A percentile compares a stretch with the other conserved stretches of the same genome.
Conservation (phyloP, 202 grass and related monocot species). For the Bolboschoenoplectus hybrid region DNA sequence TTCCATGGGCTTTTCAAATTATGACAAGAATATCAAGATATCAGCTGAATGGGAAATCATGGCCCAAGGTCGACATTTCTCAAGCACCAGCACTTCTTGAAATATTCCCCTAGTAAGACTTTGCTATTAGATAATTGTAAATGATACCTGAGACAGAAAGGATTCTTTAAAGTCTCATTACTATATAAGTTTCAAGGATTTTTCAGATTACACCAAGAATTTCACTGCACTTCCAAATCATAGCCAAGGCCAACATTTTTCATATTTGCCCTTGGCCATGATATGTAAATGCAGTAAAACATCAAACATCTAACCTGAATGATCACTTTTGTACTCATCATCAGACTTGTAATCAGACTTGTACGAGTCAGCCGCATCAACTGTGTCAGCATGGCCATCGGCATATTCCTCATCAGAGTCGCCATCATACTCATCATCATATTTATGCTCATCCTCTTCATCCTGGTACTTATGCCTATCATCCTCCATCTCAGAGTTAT, state of each 20-base stretch:
- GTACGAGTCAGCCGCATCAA: slow-evolving; percentile 47
- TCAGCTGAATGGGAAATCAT: neutral
- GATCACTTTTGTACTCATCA: slow-evolving; percentile 58
- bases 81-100: neutral
- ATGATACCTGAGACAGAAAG: neutral
- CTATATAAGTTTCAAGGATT: neutral
- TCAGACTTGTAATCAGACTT: slow-evolving; percentile 71
- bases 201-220: slow-evolving; percentile 9
- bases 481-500: slow-evolving; percentile 77
- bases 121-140: slow-evolving; percentile 9
- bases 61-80: neutral
- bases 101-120: neutral
- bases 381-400: slow-evolving; percentile 63
- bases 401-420: slow-evolving; percentile 62
- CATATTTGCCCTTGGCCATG: neutral
- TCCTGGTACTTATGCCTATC: slow-evolving; percentile 77
- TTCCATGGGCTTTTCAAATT: neutral
- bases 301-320: slow-evolving; percentile 59
- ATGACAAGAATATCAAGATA: neutral
- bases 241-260: slow-evolving; percentile 1
- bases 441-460: slow-evolving; percentile 58
- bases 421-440: slow-evolving; percentile 64
- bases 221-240: neutral
- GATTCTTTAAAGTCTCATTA: neutral
- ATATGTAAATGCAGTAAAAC: neutral